phyloP scores from a whole-genome alignment of 1,284 basidiomycete species.

The Amylostereum chailletii region DNA sequence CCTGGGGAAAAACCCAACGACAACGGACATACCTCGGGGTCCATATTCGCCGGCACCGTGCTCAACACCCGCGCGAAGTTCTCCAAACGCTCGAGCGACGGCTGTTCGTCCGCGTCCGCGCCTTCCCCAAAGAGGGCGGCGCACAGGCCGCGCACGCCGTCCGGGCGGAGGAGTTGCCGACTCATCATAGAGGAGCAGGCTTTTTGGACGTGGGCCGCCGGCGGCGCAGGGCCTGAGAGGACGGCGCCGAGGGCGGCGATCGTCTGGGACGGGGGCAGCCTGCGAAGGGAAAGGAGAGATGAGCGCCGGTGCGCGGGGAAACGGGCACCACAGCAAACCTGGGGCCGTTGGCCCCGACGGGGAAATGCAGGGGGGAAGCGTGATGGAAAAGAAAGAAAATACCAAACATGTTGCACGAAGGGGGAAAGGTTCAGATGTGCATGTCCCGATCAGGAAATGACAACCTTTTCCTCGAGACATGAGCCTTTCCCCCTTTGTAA shows the following conservation, averaged over 20 bases:
- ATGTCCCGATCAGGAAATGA: too few species aligned
- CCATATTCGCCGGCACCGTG: conserved; percentile 44
- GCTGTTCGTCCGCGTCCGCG: conserved; percentile 36
- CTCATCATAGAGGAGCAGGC: conserved; percentile 53
- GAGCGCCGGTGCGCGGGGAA: too few species aligned
- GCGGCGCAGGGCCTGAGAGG: conserved; percentile 34
- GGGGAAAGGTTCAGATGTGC: too few species aligned
- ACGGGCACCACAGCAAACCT: not conserved
- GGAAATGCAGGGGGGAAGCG: too few species aligned
- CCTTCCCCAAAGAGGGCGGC: conserved; percentile 60
- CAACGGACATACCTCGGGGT: conserved; percentile 35
- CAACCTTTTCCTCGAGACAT: too few species aligned
- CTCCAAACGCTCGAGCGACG: conserved; percentile 58
- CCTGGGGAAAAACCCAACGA: not conserved
- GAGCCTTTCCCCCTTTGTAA: too few species aligned
- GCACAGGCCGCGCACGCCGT: conserved; percentile 60
- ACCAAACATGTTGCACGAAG: too few species aligned
- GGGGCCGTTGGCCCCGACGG: too few species aligned
- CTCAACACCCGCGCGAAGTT: conserved; percentile 51
- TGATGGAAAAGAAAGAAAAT: too few species aligned
- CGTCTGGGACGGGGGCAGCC: conserved; percentile 53
- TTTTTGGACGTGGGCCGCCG: conserved; percentile 42
- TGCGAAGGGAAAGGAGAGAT: not conserved
- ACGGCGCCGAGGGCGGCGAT: conserved; percentile 56
- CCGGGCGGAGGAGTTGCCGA: conserved; percentile 56